These are phyloP conservation scores for Colletotrichum incanum DNA, from an alignment of 2,329 filamentous ascomycete species.

Conservation along the genomic window DNA sequence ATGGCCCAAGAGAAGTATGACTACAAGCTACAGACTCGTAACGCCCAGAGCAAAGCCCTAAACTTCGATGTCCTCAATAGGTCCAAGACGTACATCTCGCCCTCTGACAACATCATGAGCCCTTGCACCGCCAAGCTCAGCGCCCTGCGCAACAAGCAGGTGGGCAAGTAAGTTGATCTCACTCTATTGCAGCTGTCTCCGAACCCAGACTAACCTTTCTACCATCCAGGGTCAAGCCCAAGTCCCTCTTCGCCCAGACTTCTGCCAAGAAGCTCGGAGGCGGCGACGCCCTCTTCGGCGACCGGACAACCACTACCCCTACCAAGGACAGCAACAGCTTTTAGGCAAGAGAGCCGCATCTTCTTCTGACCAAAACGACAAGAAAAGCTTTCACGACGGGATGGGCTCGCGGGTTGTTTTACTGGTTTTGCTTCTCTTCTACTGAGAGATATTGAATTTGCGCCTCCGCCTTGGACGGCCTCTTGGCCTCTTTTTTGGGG, in stretches of 20 bases:
- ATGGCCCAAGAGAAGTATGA: slow-evolving; percentile 76
- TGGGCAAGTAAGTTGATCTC: slow-evolving; percentile 76
- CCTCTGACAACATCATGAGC: slow-evolving; percentile 91
- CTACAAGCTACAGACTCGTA: slow-evolving; percentile 11
- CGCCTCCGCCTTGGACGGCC: slow-evolving; percentile 14
- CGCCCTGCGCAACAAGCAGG: slow-evolving; percentile 85
- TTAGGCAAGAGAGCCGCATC: slow-evolving; percentile 25
- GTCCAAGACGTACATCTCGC: slow-evolving; percentile 78
- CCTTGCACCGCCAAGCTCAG: slow-evolving; percentile 88
- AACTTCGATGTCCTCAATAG: slow-evolving; percentile 46
- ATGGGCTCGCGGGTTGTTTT: slow-evolving; percentile 36
- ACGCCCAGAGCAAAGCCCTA: slow-evolving; percentile 28
- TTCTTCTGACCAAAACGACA: slow-evolving; percentile 35
- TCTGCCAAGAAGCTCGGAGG: slow-evolving; percentile 73
- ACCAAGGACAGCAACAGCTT: slow-evolving; percentile 39
- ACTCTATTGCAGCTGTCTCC: not conserved
- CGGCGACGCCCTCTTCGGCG: slow-evolving; percentile 49
- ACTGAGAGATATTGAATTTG: slow-evolving; percentile 11
- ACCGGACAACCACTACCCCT: slow-evolving; percentile 44
- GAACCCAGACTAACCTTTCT: slow-evolving; percentile 15
- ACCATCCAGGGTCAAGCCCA: slow-evolving; percentile 71
- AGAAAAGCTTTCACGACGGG: slow-evolving; percentile 38
- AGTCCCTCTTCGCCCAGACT: slow-evolving; percentile 77
- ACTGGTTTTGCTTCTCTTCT: slow-evolving; percentile 23
- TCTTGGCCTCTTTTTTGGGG: slow-evolving; percentile 8